Evolutionary conservation across 1,284 basidiomycete genomes (phyloP).

Genomic region (Cryptococcus sp.): DNA sequence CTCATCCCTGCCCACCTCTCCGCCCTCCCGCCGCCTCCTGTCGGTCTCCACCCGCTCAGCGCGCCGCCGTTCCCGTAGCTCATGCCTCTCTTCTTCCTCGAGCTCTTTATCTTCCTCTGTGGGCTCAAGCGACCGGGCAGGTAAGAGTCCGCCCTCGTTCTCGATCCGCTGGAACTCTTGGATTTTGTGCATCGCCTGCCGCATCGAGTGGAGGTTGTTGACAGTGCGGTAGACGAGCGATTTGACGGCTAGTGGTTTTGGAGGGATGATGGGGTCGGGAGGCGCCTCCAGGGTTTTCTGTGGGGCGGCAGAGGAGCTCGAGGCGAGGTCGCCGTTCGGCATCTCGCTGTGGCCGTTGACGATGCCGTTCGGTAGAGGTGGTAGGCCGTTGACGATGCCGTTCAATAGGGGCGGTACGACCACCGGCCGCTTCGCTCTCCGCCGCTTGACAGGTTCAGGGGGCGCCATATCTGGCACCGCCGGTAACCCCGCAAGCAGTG

Average conservation of each 20-base stretch:
- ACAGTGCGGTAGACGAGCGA: slow-evolving; percentile 31
- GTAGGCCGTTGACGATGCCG: neutral
- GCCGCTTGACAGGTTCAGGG: slow-evolving; percentile 1
- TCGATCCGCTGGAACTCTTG: slow-evolving; percentile 42
- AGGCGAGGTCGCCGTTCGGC: neutral
- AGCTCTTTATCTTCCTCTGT: slow-evolving; percentile 15
- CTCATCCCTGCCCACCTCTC: slow-evolving; percentile 42
- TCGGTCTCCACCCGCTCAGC: slow-evolving; percentile 17
- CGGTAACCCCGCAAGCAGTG: slow-evolving; percentile 38
- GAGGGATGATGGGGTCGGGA: neutral
- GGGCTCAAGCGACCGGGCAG: slow-evolving; percentile 23
- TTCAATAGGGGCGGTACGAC: slow-evolving; percentile 1
- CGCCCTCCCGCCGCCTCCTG: slow-evolving; percentile 30
- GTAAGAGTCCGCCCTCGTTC: slow-evolving; percentile 33
- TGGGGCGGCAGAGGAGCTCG: neutral
- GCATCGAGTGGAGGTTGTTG: slow-evolving; percentile 32
- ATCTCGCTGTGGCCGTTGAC: neutral
- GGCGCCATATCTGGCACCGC: slow-evolving; percentile 36
- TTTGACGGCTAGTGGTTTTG: slow-evolving; percentile 32
- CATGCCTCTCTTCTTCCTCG: slow-evolving; percentile 17
- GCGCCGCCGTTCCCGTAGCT: slow-evolving; percentile 15
- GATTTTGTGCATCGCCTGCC: slow-evolving; percentile 31
- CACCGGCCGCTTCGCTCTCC: neutral
- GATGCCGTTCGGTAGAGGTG: slow-evolving; percentile 4
- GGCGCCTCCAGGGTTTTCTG: neutral